Conservation (phyloP, 805 yeast genomes). For the Metschnikowia bowlesiae region DNA sequence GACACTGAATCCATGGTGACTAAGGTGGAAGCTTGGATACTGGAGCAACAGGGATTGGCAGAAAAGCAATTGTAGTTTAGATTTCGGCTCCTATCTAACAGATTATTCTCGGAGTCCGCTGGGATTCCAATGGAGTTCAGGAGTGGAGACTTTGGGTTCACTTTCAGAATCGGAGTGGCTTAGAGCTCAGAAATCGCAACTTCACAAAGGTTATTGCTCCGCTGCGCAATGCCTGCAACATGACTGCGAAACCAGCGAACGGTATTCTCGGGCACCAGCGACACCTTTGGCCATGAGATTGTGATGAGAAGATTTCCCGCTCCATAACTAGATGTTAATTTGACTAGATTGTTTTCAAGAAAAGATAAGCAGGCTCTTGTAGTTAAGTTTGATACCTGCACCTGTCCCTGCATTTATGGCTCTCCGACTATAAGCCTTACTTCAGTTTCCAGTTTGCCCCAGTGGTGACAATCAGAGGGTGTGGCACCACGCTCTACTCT, state of each 20-base stretch:
- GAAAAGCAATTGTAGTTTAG: not conserved
- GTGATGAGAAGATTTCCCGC: too few relatives aligned
- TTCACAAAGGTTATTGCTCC: not conserved
- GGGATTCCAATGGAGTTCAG: not conserved
- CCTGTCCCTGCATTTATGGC: too few relatives aligned
- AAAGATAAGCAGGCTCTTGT: too few relatives aligned
- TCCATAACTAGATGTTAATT: too few relatives aligned
- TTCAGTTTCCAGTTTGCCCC: too few relatives aligned
- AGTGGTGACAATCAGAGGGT: too few relatives aligned
- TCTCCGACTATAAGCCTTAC: too few relatives aligned
- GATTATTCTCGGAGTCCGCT: not conserved
- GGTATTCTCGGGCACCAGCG: too few relatives aligned
- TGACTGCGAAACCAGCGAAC: not conserved
- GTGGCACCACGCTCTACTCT: too few relatives aligned
- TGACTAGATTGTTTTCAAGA: too few relatives aligned
- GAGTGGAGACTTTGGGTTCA: not conserved
- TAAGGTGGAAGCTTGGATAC: not conserved
- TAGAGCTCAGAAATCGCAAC: not conserved
- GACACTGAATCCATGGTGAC: constrained; percentile 34
- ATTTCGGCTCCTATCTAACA: not conserved
- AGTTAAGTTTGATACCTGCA: too few relatives aligned
- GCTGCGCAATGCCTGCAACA: constrained; percentile 1
- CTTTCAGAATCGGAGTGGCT: not conserved
- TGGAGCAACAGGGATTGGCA: not conserved
- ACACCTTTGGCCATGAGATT: too few relatives aligned